These are phyloP conservation scores for Craspedostauros australis DNA, from an alignment of 108 stramenopile species.

Conservation along the genomic window DNA sequence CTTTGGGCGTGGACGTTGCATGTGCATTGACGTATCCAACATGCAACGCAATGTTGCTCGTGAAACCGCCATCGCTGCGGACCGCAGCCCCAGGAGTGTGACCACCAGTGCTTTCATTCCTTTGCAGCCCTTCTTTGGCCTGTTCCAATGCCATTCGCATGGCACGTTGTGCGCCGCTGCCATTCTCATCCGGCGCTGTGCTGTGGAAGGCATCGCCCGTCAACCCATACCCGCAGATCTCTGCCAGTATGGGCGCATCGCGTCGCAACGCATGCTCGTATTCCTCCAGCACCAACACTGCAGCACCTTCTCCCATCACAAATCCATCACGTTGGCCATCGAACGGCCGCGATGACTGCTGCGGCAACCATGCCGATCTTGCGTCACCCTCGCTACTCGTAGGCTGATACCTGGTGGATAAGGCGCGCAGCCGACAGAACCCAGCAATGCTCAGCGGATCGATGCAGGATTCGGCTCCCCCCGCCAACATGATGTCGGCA, in stretches of 20 bases:
- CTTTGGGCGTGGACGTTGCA: conserved; percentile 94
- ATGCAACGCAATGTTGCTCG: neutral
- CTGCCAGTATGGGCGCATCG: conserved; percentile 57
- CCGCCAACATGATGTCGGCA: conserved; percentile 91
- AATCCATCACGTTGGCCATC: conserved; percentile 85
- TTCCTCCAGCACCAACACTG: conserved; percentile 87
- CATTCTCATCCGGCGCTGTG: conserved; percentile 83
- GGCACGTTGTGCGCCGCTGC: conserved; percentile 73
- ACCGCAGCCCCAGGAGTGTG: no score
- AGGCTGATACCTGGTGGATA: conserved; percentile 54
- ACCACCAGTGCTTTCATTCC: neutral
- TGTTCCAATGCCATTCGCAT: conserved; percentile 75
- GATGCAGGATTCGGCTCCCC: conserved; percentile 91
- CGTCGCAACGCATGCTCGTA: conserved; percentile 70
- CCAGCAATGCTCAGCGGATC: conserved; percentile 88
- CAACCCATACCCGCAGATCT: conserved; percentile 62
- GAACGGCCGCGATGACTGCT: conserved; percentile 78
- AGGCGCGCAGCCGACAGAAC: conserved; percentile 86
- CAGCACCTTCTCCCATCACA: conserved; percentile 93
- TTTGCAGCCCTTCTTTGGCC: conserved; percentile 4
- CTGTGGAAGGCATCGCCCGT: conserved; percentile 88
- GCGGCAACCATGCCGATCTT: no score
- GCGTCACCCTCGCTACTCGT: no score
- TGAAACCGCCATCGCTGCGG: neutral
- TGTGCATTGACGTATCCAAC: conserved; percentile 95